Evolutionary conservation across 2,329 filamentous ascomycete species (phyloP), one percentile per base, ranked within the genome.

Genomic region (Pseudogymnoascus sp.): DNA sequence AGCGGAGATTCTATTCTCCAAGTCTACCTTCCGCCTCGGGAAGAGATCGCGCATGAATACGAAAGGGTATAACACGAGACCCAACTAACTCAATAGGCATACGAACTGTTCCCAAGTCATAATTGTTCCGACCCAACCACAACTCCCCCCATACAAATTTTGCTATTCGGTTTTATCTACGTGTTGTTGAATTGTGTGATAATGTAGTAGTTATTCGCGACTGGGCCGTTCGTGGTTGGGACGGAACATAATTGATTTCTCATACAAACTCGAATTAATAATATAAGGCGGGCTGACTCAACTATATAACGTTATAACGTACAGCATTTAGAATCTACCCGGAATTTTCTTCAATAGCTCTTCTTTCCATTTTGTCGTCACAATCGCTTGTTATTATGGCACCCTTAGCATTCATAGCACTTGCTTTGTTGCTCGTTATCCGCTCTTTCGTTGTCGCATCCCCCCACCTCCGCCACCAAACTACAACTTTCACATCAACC

Each of bases 401-500:
- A 8, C 22, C 12, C 7, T 9, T n/a, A 25, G 6, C 6, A n/a
- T n/a, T 25, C 2, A 6, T 28, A 5, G 12, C 12, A 28, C 14
- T 28, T 49, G 42, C 14, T 14, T 49, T 49, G 23, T 49, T 23
- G 23, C 23, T 59, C 55, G 28, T 25, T 25, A 5, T 19, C 23
- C 11, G n/a, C 3, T 59, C 36, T 59, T n/a, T 35, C 19, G 55
- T 16, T 35, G 36, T 39, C 7, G 55, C 28, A 14, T 35, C 30
- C 28, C 55, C n/a, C 12, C 19, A 35, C 9, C 66, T 58, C 62
- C 38, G 22, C 64, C 65, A 66, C 66, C 63, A 55, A 64, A 45
- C 28, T 63, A 68, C 64, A 5, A 65, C 62, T 25, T 70, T 74
- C 61, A 60, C 63, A 25, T 74, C 72, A 16, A 66, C 67, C 9